Conservation (phyloP, 257 asterid species). For the Salvia splendens region DNA sequence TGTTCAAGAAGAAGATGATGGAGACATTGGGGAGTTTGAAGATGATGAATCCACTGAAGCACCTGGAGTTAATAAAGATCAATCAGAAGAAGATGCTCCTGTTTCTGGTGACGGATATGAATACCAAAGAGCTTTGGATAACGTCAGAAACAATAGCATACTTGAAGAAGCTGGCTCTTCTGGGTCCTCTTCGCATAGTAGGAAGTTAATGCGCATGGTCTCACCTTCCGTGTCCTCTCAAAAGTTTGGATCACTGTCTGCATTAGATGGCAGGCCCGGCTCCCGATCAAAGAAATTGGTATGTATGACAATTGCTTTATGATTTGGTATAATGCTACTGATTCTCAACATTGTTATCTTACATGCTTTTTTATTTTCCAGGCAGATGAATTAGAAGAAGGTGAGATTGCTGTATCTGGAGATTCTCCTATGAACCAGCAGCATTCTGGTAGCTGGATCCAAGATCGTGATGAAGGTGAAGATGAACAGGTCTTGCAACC, state of each 20-base stretch:
- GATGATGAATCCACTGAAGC: slow-evolving; percentile 73
- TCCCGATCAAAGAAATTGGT: slow-evolving; percentile 84
- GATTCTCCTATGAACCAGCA: slow-evolving; percentile 87
- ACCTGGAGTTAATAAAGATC: slow-evolving; percentile 58
- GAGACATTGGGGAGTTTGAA: slow-evolving; percentile 76
- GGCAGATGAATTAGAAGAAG: slow-evolving; percentile 92
- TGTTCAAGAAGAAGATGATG: slow-evolving; percentile 69
- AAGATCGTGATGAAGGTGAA: slow-evolving; percentile 97
- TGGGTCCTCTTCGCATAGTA: slow-evolving; percentile 84
- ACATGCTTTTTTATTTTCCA: slow-evolving; percentile 40
- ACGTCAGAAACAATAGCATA: slow-evolving; percentile 44
- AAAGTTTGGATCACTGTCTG: slow-evolving; percentile 98
- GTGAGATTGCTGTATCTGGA: slow-evolving; percentile 90
- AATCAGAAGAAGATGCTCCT: slow-evolving; percentile 74
- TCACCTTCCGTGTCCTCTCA: slow-evolving; percentile 89
- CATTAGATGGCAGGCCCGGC: slow-evolving; percentile 79
- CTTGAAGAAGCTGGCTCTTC: slow-evolving; percentile 79
- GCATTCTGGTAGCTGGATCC: slow-evolving; percentile 97
- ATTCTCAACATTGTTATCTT: slow-evolving; percentile 13
- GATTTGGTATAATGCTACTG: background rate
- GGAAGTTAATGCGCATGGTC: slow-evolving; percentile 54
- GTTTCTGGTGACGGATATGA: slow-evolving; percentile 62
- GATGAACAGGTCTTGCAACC: slow-evolving; percentile 98
- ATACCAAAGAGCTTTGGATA: slow-evolving; percentile 52
- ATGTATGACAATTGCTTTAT: slow-evolving; percentile 30